phyloP scores from a whole-genome alignment of 208 protist genomes.

The Angomonas ambiguus region DNA sequence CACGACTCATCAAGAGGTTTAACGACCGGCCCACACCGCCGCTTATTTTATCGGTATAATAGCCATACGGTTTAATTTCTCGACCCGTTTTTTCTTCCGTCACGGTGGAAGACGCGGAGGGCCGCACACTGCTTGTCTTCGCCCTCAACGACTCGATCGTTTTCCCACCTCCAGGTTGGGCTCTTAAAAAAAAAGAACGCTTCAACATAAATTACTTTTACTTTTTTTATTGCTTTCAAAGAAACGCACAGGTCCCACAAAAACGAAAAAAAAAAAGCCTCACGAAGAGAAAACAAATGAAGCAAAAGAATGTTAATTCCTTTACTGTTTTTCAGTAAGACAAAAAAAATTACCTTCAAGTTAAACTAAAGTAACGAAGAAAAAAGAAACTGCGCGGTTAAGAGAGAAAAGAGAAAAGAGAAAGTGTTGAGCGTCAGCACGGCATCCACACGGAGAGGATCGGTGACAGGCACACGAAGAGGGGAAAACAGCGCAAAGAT shows the following conservation, averaged over 20 bases:
- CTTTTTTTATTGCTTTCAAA: background rate
- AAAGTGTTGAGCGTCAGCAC: background rate
- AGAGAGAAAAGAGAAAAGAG: background rate
- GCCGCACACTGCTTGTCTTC: background rate
- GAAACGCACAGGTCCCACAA: background rate
- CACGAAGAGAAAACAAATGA: background rate
- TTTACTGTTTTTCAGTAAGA: background rate
- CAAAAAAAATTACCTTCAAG: background rate
- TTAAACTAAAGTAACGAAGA: background rate
- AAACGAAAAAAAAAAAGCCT: too few relatives aligned
- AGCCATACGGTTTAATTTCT: background rate
- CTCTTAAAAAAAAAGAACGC: too few relatives aligned
- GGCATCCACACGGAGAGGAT: background rate
- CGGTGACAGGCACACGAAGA: background rate
- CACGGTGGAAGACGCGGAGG: background rate
- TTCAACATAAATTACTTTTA: too few relatives aligned
- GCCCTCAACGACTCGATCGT: background rate
- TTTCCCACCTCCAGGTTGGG: too few relatives aligned
- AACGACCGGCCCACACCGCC: background rate
- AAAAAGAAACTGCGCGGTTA: background rate
- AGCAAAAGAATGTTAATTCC: background rate
- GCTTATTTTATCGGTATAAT: background rate
- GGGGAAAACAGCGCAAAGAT: conserved; percentile 4
- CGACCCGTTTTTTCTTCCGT: background rate
- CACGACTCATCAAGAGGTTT: background rate